Percentiles rank a stretch among this genome's conserved stretches.
Conservation (phyloP, 2,329 filamentous ascomycete genomes). For the Amauroascus niger region DNA sequence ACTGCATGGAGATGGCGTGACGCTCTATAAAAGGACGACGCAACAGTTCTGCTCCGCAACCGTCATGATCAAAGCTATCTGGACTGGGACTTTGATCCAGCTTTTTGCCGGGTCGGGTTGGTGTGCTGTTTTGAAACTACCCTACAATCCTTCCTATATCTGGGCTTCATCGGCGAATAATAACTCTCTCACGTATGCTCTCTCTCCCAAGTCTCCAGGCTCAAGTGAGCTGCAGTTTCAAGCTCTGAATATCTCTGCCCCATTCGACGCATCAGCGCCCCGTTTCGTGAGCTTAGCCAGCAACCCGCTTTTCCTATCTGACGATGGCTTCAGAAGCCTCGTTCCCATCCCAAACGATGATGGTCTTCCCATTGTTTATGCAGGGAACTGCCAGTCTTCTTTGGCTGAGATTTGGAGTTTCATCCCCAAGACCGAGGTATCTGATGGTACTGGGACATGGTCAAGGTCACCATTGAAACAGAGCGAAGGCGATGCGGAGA, state of each 20-base stretch:
- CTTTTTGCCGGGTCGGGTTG: not conserved
- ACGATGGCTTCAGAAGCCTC: constrained; percentile 48
- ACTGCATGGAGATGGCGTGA: constrained; percentile 6
- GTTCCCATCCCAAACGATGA: constrained; percentile 55
- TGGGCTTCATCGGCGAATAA: constrained; percentile 12
- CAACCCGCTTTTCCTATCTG: constrained; percentile 49
- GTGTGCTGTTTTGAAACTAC: constrained; percentile 4
- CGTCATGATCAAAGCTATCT: constrained; percentile 13
- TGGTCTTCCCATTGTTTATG: constrained; percentile 63
- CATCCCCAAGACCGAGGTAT: constrained; percentile 46
- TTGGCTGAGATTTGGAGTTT: constrained; percentile 14
- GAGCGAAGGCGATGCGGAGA: constrained; percentile 23
- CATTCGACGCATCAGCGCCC: constrained; percentile 25
- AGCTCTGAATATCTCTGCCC: constrained; percentile 13
- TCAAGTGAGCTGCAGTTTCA: constrained; percentile 15
- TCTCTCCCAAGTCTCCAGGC: constrained; percentile 9
- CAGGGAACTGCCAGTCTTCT: constrained; percentile 54
- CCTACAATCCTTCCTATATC: constrained; percentile 19
- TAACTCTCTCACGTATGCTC: constrained; percentile 11
- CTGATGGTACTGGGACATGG: constrained; percentile 56
- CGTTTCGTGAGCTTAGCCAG: constrained; percentile 27
- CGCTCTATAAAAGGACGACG: not conserved
- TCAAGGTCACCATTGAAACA: constrained; percentile 28
- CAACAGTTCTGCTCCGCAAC: not conserved
- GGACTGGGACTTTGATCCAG: constrained; percentile 2